Evolutionary conservation across 345 rosid genomes (phyloP).

Genomic region (Rubroshorea leprosula): DNA sequence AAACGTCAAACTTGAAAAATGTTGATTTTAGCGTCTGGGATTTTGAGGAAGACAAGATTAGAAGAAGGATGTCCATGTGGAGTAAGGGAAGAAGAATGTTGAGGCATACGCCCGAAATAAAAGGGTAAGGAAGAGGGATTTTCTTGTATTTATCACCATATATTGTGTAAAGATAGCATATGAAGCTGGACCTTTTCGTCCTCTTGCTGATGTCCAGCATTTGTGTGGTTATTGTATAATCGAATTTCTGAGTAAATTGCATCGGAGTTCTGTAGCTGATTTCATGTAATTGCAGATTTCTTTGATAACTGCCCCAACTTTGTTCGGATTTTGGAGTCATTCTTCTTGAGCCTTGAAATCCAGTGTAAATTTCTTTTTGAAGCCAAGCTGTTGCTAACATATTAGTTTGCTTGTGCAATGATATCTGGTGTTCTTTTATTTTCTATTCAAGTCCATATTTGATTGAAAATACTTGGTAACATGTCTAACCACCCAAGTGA

Average conservation of each 20-base stretch:
- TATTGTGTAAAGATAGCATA: slow-evolving; percentile 46
- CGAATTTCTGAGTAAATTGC: slow-evolving; percentile 30
- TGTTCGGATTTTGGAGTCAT: too few relatives aligned
- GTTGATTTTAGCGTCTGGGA: slow-evolving; percentile 9
- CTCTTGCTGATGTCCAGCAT: slow-evolving; percentile 30
- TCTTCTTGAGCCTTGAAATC: too few relatives aligned
- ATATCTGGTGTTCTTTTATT: too few relatives aligned
- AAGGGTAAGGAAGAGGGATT: slow-evolving; percentile 19
- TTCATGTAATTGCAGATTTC: slow-evolving; percentile 2
- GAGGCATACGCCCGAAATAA: slow-evolving; percentile 12
- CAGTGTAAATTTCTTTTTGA: too few relatives aligned
- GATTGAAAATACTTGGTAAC: too few relatives aligned
- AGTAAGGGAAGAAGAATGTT: slow-evolving; percentile 3
- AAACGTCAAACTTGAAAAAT: slow-evolving; percentile 13
- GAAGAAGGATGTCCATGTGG: slow-evolving; percentile 1
- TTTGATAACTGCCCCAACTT: too few relatives aligned
- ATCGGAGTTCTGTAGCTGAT: slow-evolving; percentile 31
- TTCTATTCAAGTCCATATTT: too few relatives aligned
- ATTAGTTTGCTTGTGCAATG: too few relatives aligned
- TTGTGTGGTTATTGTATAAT: slow-evolving; percentile 35
- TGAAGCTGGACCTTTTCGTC: slow-evolving; percentile 20
- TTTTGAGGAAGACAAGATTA: background rate
- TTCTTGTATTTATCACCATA: slow-evolving; percentile 33
- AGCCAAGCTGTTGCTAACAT: too few relatives aligned
- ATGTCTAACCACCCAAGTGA: too few relatives aligned